Evolutionary conservation across 345 rosid species (phyloP), one percentile per base, ranked within the genome.

Genomic region (Cardamine chenopodiifolia): DNA sequence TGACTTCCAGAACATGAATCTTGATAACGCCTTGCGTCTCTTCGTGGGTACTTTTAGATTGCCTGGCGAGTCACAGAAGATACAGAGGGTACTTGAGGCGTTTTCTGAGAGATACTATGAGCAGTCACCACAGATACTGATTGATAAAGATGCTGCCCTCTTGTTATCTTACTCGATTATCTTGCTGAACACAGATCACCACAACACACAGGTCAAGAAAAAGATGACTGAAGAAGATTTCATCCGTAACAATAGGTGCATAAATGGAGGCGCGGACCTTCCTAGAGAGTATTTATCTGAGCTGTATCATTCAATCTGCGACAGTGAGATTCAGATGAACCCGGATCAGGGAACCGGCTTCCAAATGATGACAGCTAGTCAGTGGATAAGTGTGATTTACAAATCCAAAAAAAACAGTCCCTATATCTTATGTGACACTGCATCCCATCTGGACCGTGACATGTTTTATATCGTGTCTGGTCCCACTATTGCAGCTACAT

Each of bases 51-150:
- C 92, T 32, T 90, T 90, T 74, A 84, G 89, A 67, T 77, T 90
- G 79, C 90, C 96, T 62, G 96, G 92, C 2, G 96, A 90, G 79
- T 84, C 92, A 23, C 96, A 90, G 83, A 90, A 90, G 82, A 90
- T 90, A 74, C 87, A 88, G 65, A 83, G 96, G 78, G 90, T 88
- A 63, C 88, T 90, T 34, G 96, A 88, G 79, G 96, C 96, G 19
- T 90, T 90, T 83, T 81, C 92, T 71, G 92, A 87, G 78, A 80
- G 90, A 82, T 90, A 87, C 72, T 88, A 90, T 82, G 89, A 90
- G 83, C 96, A 90, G 74, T 86, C 89, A 50, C 86, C 89, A 58
- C 82, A 84, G 68, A 79, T 83, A 73, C 72, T 90, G 34, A 80
- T 68, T 59, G 67, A 88, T 72, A 88, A 79, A 67, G 96, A 90